Base-by-base conservation (phyloP, 1,284 basidiomycete species). In the Pseudozyma thailandica region DNA sequence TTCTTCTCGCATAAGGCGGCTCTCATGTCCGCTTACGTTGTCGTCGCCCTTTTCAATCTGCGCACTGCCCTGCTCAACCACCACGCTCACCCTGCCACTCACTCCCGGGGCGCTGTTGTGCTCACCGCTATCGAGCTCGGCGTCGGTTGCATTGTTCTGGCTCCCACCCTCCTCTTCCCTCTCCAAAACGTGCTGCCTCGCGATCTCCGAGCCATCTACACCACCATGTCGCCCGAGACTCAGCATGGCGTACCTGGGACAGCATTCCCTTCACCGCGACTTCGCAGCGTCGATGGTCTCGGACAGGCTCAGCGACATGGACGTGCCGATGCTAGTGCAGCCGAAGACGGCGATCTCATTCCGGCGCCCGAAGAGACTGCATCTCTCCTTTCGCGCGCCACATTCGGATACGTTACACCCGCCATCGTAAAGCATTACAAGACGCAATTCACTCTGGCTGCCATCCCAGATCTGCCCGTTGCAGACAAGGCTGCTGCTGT, bases 381-480 rank as follows among this genome's bases (percentile, higher is more conserved):
- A 2, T 78, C 78, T 16, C 63, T 82, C 13, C 59, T 72, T 27
- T 77, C 74, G n/a, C 74, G 79, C 35, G 69, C 69, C 37, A 63
- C 70, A 4, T 82, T 81, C 44, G 57, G 71, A 38, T 82, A 80
- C 49, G 61, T 77, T 44, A 72, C 72, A 25, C 72, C 85, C 0
- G 77, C 85, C 42, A 79, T 86, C 18, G 79, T 84, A 62, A 83
- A 84, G 58, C 84, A 86, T 68, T 86, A 84, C 72, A 77, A 74
- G 38, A 78, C 56, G 4, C 83, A 85, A 1, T 82, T 86, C 59
- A 83, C 81, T 8, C 70, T 85, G 35, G 73, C 81, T 12, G 83
- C 85, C 28, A 84, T 87, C 6, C 86, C 87, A 0, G 85, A 85
- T 20, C 78, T 87, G 2, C 79, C 86, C 7, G 84, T 87, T 27